phyloP scores from a whole-genome alignment of 2,329 filamentous ascomycete genomes.

The Cladosporium halotolerans region DNA sequence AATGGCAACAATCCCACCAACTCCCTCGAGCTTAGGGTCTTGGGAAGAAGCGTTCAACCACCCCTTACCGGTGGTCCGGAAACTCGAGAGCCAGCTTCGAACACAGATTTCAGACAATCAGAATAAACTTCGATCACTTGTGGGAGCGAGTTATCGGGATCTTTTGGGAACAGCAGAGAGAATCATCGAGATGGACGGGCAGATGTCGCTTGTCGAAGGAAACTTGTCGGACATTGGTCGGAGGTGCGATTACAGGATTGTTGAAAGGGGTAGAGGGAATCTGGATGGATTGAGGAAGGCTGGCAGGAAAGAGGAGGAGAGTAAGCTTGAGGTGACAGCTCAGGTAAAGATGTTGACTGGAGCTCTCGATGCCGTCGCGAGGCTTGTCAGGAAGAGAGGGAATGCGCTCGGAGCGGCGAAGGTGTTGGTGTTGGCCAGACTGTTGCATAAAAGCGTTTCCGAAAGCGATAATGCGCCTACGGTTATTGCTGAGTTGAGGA shows the following conservation, averaged over 20 bases:
- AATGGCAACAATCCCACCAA: slow-evolving; percentile 9
- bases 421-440: slow-evolving; percentile 62
- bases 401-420: slow-evolving; percentile 56
- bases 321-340: slow-evolving; percentile 14
- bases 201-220: slow-evolving; percentile 68
- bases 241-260: slow-evolving; percentile 65
- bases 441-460: slow-evolving; percentile 67
- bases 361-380: slow-evolving; percentile 48
- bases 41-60: slow-evolving; percentile 66
- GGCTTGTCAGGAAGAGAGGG: slow-evolving; percentile 46
- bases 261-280: slow-evolving; percentile 46
- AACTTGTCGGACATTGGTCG: slow-evolving; percentile 66
- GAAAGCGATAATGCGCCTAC: slow-evolving; percentile 43
- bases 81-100: slow-evolving; percentile 59
- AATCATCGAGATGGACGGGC: slow-evolving; percentile 81
- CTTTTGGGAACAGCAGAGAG: slow-evolving; percentile 86
- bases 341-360: slow-evolving; percentile 46
- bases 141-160: slow-evolving; percentile 72
- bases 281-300: neutral
- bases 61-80: slow-evolving; percentile 56
- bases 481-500: slow-evolving; percentile 58
- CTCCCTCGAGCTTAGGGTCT: slow-evolving; percentile 46
- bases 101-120: slow-evolving; percentile 57
- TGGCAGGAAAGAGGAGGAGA: slow-evolving; percentile 11
- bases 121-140: slow-evolving; percentile 59